Base-by-base conservation (phyloP, 768 basidiomycete species). In the Rhodotorula babjevae region DNA sequence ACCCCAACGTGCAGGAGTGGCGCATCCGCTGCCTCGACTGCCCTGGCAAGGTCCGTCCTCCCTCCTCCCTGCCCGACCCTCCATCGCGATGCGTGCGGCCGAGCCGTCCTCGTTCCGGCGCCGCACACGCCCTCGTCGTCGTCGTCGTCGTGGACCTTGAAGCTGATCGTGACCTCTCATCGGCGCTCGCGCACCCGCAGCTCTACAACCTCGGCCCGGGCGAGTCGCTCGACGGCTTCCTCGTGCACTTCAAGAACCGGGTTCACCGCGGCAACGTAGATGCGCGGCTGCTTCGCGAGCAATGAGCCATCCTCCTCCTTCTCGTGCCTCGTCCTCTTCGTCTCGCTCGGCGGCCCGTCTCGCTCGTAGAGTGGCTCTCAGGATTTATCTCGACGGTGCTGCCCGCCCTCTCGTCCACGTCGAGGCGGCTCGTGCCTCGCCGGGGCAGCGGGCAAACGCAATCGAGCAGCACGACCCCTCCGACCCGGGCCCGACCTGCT, bases 191-290 rank as follows among this genome's bases (percentile, higher is more conserved):
- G 36, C 36, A 9, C 36, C 44, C 68, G 56, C 77, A 93, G 88
- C 81, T 96, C 68, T 98, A 96, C 84, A 91, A 90, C 77, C 88
- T 93, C 58, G 94, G 94, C 59, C 91, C 91, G 19, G 89, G 86
- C 15, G 89, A 94, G 81, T 90, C 91, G 19, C 81, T 97, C 61
- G 84, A 85, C 36, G 96, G 97, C 80, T 98, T 93, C 77, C 90
- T 93, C 79, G 90, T 96, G 19, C 95, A 99, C 82, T 82, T 99
- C 67, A 81, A 81, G 74, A 83, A 83, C 59, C 72, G 79, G 25
- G 74, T 70, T n/a, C 82, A 83, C 70, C 79, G 79, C 16, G 61
- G 59, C 4, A 82, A 79, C 21, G 80, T 81, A 29, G 77, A 74
- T 8, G 50, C 47, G 3, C 55, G 77, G 12, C 33, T 76, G 33